These are phyloP conservation scores for Solanum chiquidenum DNA, from an alignment of 257 asterid genomes.

Conservation along the genomic window DNA sequence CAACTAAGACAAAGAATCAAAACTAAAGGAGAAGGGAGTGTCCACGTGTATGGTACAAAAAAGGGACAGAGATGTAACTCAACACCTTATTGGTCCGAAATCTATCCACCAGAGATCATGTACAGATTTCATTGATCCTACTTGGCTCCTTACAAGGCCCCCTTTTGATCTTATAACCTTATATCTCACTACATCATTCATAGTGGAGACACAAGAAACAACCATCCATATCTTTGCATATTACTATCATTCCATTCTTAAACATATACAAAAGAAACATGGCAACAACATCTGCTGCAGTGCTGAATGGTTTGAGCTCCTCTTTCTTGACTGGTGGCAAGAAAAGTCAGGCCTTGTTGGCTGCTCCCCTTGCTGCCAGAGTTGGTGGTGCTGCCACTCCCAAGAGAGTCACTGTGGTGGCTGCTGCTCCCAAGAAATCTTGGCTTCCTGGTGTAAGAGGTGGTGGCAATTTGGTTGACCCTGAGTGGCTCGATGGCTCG, in stretches of 20 bases:
- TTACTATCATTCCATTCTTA: background rate
- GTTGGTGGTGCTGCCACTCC: constrained; percentile 19
- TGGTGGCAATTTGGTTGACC: constrained; percentile 68
- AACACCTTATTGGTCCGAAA: constrained; percentile 41
- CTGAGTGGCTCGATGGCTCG: constrained; percentile 99
- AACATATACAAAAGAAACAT: constrained; percentile 7
- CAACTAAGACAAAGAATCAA: background rate
- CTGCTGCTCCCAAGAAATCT: constrained; percentile 77
- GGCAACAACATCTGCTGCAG: constrained; percentile 93
- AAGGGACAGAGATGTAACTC: constrained; percentile 20
- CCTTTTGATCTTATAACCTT: constrained; percentile 17
- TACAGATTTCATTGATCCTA: constrained; percentile 43
- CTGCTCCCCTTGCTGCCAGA: constrained; percentile 37
- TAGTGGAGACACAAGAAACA: background rate
- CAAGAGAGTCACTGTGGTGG: constrained; percentile 47
- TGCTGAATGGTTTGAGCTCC: constrained; percentile 65
- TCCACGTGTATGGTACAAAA: constrained; percentile 24
- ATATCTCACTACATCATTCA: constrained; percentile 6
- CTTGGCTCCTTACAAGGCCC: constrained; percentile 31
- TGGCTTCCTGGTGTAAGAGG: constrained; percentile 78
- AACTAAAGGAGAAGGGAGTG: constrained; percentile 18
- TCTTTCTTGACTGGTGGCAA: constrained; percentile 72
- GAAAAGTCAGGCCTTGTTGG: constrained; percentile 46
- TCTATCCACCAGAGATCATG: constrained; percentile 26
- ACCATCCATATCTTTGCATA: background rate